Conservation (phyloP, 2,329 filamentous ascomycete genomes). For the Anthostomella pinea region DNA sequence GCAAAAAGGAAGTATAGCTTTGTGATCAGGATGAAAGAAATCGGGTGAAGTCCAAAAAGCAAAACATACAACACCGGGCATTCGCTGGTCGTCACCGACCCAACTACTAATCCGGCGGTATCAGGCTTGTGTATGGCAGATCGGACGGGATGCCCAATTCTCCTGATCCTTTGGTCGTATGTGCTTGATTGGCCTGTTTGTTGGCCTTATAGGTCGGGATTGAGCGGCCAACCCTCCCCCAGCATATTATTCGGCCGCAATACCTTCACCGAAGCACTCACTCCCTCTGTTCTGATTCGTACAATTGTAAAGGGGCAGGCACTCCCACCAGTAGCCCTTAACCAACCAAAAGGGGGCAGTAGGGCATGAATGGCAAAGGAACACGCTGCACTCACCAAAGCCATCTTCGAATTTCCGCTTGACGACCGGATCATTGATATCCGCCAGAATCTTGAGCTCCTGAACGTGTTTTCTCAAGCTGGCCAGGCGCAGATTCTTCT, state of each 20-base stretch:
- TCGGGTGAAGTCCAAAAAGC: slow-evolving; percentile 1
- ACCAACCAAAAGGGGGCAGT: too few relatives aligned
- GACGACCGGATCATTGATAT: slow-evolving; percentile 91
- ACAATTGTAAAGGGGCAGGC: too few relatives aligned
- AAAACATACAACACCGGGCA: slow-evolving; percentile 9
- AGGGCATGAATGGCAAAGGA: too few relatives aligned
- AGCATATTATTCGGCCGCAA: too few relatives aligned
- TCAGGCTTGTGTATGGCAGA: too few relatives aligned
- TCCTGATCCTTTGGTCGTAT: too few relatives aligned
- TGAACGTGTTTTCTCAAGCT: slow-evolving; percentile 73
- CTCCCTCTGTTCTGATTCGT: too few relatives aligned
- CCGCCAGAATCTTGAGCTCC: slow-evolving; percentile 79
- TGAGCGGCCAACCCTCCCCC: background rate
- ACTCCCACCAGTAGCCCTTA: too few relatives aligned
- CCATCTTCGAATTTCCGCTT: slow-evolving; percentile 95
- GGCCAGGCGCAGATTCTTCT: slow-evolving; percentile 64
- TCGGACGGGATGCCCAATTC: too few relatives aligned
- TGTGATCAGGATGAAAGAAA: background rate
- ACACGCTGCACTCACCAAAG: slow-evolving; percentile 56
- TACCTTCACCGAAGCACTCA: too few relatives aligned
- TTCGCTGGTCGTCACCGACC: too few relatives aligned
- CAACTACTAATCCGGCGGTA: too few relatives aligned
- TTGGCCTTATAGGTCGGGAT: slow-evolving; percentile 6
- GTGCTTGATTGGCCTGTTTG: slow-evolving; percentile 1
- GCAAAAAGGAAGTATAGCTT: slow-evolving; percentile 1